Base-by-base conservation (phyloP, 805 yeast genomes). In the Yarrowia osloensis region DNA sequence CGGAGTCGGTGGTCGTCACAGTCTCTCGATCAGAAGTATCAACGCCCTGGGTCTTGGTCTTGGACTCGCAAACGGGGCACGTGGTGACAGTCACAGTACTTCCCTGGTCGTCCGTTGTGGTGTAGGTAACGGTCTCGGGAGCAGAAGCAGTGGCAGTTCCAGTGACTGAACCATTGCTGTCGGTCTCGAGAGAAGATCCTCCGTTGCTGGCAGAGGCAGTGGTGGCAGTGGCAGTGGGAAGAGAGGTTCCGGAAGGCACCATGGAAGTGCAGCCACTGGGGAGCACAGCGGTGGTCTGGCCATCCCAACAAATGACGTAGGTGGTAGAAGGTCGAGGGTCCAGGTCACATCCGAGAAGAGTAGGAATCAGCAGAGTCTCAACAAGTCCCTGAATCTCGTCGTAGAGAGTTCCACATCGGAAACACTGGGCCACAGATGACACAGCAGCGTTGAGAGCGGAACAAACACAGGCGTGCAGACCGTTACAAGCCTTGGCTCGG, bases 311-410 rank as follows among this genome's bases (percentile, higher is more conserved):
- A n/a, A 57, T 42, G 17, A 57, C 65, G 19, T 57, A 57, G 19
- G 65, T 40, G 17, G 65, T 57, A 17, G 65, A 39, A 40, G 65
- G 65, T 21, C 47, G 26, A n/a, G 65, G 47, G 29, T 57, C 49
- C 17, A 57, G 47, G 21, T 57, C 29, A 29, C 65, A 57, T 19
- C 28, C 65, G 9, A 57, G 65, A 4, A 57, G 65, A 17, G 29
- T 28, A 22, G 65, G 65, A 9, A 57, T 40, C 24, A 57, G 49
- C 21, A 57, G 65, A 19, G 49, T 35, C 49, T 42, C 49, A 9
- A 57, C 47, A 13, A 37, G 49, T 8, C 65, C 52, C 29, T 66
- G 62, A 7, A 55, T 39, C 19, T 19, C 67, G 1, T 28, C 54
- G 19, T 52, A 63, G 12, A 49, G 63, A n/a, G 49, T 59, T 15